These are phyloP conservation scores for Penicillium parvum DNA, from an alignment of 495 filamentous ascomycete species.

Conservation along the genomic window DNA sequence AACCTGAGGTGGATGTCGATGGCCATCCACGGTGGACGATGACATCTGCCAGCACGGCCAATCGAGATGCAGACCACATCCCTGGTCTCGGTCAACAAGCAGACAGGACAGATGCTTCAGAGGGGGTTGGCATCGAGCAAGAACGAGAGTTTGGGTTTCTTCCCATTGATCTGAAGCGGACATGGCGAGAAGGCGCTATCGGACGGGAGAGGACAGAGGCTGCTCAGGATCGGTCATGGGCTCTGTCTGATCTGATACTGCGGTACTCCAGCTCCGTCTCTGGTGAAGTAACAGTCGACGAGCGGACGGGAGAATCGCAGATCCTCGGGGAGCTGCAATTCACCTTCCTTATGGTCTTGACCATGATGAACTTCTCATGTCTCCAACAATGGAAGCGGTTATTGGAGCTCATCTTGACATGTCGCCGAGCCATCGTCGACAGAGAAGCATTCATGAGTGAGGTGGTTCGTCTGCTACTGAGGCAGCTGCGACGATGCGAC, in stretches of 20 bases:
- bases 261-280: slow-evolving; percentile 18
- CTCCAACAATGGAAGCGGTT: slow-evolving; percentile 85
- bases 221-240: slow-evolving; percentile 68
- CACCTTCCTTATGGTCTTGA: slow-evolving; percentile 73
- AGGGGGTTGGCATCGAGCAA: slow-evolving; percentile 14
- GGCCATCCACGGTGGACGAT: slow-evolving; percentile 40
- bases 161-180: slow-evolving; percentile 51
- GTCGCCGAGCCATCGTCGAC: slow-evolving; percentile 52
- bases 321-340: slow-evolving; percentile 87
- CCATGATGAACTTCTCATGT: slow-evolving; percentile 79
- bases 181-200: slow-evolving; percentile 64
- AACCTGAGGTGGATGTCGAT: slow-evolving; percentile 35
- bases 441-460: slow-evolving; percentile 54
- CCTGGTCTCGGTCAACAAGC: slow-evolving; percentile 38
- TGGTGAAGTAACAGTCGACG: slow-evolving; percentile 14
- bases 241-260: slow-evolving; percentile 51
- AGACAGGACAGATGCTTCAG: slow-evolving; percentile 6
- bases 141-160: slow-evolving; percentile 46
- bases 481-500: slow-evolving; percentile 68
- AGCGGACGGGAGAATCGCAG: slow-evolving; percentile 33
- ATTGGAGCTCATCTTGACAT: slow-evolving; percentile 65
- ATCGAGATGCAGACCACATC: slow-evolving; percentile 46
- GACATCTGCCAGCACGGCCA: slow-evolving; percentile 44
- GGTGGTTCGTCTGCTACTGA: slow-evolving; percentile 58
- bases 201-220: slow-evolving; percentile 70